Evolutionary conservation across 2,329 filamentous ascomycete species (phyloP).

Genomic region (Didymella pomorum): DNA sequence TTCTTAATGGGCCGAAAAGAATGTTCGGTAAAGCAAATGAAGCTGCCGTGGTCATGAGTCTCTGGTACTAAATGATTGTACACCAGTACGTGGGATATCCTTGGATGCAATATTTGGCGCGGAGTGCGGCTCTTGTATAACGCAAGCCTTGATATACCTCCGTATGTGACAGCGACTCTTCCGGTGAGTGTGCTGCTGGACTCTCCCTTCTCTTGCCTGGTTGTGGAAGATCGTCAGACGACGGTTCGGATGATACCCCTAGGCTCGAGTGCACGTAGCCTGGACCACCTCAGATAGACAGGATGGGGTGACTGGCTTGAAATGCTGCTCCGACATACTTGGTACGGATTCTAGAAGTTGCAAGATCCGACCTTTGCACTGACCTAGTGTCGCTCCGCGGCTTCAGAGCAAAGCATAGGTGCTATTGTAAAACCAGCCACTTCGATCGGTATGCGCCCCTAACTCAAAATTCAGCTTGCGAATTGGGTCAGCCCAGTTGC

Average conservation of each 20-base stretch:
- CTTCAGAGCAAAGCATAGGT: background rate
- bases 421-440: background rate
- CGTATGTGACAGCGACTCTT: background rate
- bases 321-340: background rate
- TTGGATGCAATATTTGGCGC: background rate
- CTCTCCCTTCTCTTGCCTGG: background rate
- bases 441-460: background rate
- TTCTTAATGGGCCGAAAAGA: conserved; percentile 12
- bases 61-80: background rate
- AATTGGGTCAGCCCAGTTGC: background rate
- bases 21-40: conserved; percentile 1
- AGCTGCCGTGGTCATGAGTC: background rate
- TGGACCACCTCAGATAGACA: background rate
- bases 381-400: background rate
- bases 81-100: background rate
- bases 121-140: background rate
- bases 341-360: background rate
- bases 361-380: background rate
- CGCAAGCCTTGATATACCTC: background rate
- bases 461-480: background rate
- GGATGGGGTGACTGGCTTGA: background rate
- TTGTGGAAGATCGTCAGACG: background rate
- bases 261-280: background rate
- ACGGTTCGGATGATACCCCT: background rate
- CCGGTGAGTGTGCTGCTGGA: background rate